A percentile compares a stretch with the other conserved stretches of the same genome.
Conservation (phyloP, 2,329 filamentous ascomycete species). For the Cryphonectria parasitica region DNA sequence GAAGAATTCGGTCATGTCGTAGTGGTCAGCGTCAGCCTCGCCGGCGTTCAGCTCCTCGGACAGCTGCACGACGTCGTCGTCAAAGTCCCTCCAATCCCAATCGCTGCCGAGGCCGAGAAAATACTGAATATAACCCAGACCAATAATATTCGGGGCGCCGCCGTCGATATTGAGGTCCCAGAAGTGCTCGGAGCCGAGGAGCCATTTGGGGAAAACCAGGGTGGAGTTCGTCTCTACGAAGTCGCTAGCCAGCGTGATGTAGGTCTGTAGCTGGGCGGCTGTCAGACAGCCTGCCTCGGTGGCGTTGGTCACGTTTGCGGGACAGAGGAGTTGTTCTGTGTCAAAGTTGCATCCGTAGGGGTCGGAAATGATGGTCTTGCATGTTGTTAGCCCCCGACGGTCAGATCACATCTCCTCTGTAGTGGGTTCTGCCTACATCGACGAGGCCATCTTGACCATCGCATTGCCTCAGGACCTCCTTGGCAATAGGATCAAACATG, state of each 20-base stretch:
- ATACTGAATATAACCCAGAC: slow-evolving; percentile 1
- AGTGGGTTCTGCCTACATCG: not conserved
- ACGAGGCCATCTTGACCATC: slow-evolving; percentile 28
- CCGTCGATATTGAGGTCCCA: slow-evolving; percentile 3
- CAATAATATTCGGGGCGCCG: slow-evolving; percentile 1
- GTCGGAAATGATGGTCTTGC: not conserved
- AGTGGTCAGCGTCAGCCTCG: slow-evolving; percentile 30
- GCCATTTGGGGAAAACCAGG: slow-evolving; percentile 22
- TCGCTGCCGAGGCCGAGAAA: slow-evolving; percentile 4
- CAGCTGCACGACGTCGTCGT: not conserved
- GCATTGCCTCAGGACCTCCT: slow-evolving; percentile 43
- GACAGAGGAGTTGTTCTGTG: slow-evolving; percentile 24
- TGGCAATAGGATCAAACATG: slow-evolving; percentile 43
- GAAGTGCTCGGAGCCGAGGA: slow-evolving; percentile 21
- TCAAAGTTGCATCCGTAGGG: not conserved
- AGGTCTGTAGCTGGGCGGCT: not conserved
- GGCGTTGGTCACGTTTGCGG: slow-evolving; percentile 18
- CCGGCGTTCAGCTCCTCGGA: slow-evolving; percentile 14
- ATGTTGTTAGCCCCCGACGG: not conserved
- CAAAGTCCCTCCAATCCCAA: not conserved
- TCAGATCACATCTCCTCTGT: not conserved
- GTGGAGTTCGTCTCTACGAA: slow-evolving; percentile 1
- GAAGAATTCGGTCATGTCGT: slow-evolving; percentile 24
- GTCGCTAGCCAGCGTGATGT: not conserved
- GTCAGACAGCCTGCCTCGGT: not conserved